These are phyloP conservation scores for Russula emetica DNA, from an alignment of 768 basidiomycete genomes.

Conservation along the genomic window DNA sequence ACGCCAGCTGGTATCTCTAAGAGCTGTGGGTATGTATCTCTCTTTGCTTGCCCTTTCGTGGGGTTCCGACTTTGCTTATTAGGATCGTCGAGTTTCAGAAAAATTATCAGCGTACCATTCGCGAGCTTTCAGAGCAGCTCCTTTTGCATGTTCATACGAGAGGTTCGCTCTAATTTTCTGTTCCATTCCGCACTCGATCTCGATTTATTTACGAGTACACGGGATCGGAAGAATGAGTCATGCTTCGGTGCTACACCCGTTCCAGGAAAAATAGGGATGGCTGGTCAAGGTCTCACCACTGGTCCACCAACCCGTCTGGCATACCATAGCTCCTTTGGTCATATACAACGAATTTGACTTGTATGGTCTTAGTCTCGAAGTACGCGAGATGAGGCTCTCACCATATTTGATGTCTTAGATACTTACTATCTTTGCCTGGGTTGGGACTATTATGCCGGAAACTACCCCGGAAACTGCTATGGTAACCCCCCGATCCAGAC, in stretches of 20 bases:
- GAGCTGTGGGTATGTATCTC: constrained; percentile 87
- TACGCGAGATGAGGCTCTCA: constrained; percentile 68
- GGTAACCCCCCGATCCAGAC: no score
- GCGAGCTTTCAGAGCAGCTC: constrained; percentile 81
- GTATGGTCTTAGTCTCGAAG: constrained; percentile 93
- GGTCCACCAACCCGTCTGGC: constrained; percentile 79
- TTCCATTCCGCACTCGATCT: constrained; percentile 5
- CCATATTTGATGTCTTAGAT: not conserved
- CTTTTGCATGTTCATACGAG: constrained; percentile 96
- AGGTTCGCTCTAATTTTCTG: constrained; percentile 49
- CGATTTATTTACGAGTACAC: constrained; percentile 5
- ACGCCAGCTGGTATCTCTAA: constrained; percentile 96
- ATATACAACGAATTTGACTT: constrained; percentile 98
- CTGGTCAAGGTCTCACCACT: constrained; percentile 76
- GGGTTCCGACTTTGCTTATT: constrained; percentile 17
- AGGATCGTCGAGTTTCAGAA: constrained; percentile 96
- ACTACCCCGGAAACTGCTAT: no score
- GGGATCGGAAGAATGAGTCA: constrained; percentile 97
- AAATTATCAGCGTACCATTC: constrained; percentile 83
- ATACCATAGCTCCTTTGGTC: constrained; percentile 66
- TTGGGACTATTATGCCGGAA: constrained; percentile 82
- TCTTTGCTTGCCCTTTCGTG: not conserved
- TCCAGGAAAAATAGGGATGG: constrained; percentile 94
- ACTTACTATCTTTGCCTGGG: not conserved
- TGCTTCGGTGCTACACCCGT: constrained; percentile 95